Evolutionary conservation across 176 grass and related monocot species (phyloP), one percentile per base, ranked within the genome.

Genomic region (Cocos nucifera): DNA sequence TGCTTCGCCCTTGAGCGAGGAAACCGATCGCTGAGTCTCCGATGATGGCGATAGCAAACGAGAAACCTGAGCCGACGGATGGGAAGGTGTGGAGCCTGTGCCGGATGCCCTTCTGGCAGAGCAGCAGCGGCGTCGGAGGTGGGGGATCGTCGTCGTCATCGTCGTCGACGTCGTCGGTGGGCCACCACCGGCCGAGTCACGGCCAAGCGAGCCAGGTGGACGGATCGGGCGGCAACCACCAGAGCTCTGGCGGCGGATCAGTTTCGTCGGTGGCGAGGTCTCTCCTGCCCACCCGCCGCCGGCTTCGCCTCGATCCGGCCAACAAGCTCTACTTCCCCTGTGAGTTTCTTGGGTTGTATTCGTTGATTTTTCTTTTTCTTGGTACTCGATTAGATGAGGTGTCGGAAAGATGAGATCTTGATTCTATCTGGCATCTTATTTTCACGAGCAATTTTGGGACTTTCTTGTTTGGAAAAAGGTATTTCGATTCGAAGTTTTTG

Each of bases 291-390:
- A 70, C 73, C 0, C 65, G 93, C 39, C 87, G 84, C 56, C 78
- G 81, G 51, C 93, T 98, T 22, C 76, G 87, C 17, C 81, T 98
- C 56, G 87, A 98, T 98, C 93, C 87, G 70, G 49, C 81, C 29
- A 80, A 54, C 57, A 98, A 98, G 76, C 85, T 98, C 56, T 98
- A 98, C 77, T 92, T 98, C 76, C 93, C 93, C 61, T 98, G 87
- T 98, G 72, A 92, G 93, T 56, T 54, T 71, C 19, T 6, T 9
- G 35, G 18, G 24, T 63, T 19, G 53, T 29, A 32, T 50, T 3
- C 17, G 9, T 44, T 9, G 35, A 44, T 44, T 44, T 56, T 39
- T 53, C 28, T 49, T 52, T 73, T 71, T 44, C 35, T 12, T 44
- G 32, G 35, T 6, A 44, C 35, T 44, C 5, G 9, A 44, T 44